phyloP scores from a whole-genome alignment of 2,329 filamentous ascomycete species.

The Diaporthe vexans region DNA sequence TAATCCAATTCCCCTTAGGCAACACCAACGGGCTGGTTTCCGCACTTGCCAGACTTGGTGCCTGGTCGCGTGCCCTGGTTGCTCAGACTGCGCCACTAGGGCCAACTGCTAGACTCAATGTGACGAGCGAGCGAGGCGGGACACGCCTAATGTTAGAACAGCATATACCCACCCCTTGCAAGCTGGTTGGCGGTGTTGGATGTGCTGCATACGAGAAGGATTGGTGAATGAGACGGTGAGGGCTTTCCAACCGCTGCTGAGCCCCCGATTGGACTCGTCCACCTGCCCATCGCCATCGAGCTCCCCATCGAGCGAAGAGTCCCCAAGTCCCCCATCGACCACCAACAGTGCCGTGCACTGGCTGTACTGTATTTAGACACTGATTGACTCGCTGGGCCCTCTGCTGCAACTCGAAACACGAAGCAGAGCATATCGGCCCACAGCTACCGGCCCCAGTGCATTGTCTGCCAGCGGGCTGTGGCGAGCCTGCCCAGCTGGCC shows the following conservation, averaged over 20 bases:
- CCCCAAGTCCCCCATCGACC: background rate
- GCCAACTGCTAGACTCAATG: conserved; percentile 3
- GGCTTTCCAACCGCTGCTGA: conserved; percentile 15
- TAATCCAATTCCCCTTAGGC: background rate
- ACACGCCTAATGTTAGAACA: background rate
- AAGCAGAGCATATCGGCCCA: conserved; percentile 3
- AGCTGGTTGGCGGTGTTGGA: background rate
- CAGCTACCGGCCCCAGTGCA: conserved; percentile 19
- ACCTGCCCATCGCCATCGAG: background rate
- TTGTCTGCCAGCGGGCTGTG: conserved; percentile 2
- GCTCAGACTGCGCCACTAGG: conserved; percentile 19
- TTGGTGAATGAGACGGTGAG: conserved; percentile 22
- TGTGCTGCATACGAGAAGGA: conserved; percentile 28
- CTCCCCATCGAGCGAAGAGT: too few species aligned
- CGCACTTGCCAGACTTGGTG: conserved; percentile 22
- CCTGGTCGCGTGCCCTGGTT: conserved; percentile 12
- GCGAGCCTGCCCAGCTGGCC: background rate
- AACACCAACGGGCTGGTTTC: conserved; percentile 12
- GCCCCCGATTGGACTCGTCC: background rate
- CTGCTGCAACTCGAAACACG: conserved; percentile 26
- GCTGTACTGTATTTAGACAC: conserved; percentile 17
- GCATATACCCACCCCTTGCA: conserved; percentile 1
- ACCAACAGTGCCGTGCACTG: conserved; percentile 19
- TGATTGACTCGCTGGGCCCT: conserved; percentile 20
- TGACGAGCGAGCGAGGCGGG: conserved; percentile 8